phyloP scores from a whole-genome alignment of 2,329 filamentous ascomycete genomes.

The Penicillium frequentans region DNA sequence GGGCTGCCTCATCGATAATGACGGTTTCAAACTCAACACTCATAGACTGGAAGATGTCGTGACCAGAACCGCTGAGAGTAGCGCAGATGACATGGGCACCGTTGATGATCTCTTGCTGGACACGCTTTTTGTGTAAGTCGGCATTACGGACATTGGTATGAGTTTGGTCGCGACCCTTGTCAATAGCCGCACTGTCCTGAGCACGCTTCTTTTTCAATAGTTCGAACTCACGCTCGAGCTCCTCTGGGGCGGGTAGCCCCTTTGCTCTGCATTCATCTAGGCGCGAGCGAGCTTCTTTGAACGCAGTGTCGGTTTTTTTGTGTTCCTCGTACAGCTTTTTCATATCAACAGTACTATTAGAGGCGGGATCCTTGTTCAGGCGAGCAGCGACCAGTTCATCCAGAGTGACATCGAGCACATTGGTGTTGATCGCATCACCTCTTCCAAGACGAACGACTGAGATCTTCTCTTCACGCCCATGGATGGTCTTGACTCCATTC shows the following conservation, averaged over 20 bases:
- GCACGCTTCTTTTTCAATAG: conserved; percentile 74
- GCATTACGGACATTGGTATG: conserved; percentile 78
- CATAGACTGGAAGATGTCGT: conserved; percentile 94
- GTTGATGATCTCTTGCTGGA: conserved; percentile 89
- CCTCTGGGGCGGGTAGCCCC: conserved; percentile 42
- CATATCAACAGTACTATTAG: conserved; percentile 50
- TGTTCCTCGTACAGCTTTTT: conserved; percentile 71
- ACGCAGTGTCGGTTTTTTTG: conserved; percentile 61
- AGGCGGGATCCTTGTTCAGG: conserved; percentile 53
- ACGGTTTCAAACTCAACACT: conserved; percentile 98
- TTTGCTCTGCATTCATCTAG: conserved; percentile 66
- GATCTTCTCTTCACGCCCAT: conserved; percentile 71
- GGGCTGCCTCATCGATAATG: conserved; percentile 95
- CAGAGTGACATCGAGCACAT: conserved; percentile 86
- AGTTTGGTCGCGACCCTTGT: conserved; percentile 81
- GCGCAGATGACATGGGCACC: conserved; percentile 91
- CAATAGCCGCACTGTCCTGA: conserved; percentile 77
- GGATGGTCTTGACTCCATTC: conserved; percentile 74
- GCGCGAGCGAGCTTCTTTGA: conserved; percentile 69
- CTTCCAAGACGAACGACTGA: conserved; percentile 88
- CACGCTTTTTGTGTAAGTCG: conserved; percentile 77
- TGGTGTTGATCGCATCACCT: conserved; percentile 86
- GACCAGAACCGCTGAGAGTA: conserved; percentile 90
- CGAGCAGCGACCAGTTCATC: conserved; percentile 84
- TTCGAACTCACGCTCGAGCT: conserved; percentile 74